Percentiles rank a stretch among this genome's conserved stretches.
Conservation (phyloP, 2,329 filamentous ascomycete genomes). For the Aspergillus hortae region DNA sequence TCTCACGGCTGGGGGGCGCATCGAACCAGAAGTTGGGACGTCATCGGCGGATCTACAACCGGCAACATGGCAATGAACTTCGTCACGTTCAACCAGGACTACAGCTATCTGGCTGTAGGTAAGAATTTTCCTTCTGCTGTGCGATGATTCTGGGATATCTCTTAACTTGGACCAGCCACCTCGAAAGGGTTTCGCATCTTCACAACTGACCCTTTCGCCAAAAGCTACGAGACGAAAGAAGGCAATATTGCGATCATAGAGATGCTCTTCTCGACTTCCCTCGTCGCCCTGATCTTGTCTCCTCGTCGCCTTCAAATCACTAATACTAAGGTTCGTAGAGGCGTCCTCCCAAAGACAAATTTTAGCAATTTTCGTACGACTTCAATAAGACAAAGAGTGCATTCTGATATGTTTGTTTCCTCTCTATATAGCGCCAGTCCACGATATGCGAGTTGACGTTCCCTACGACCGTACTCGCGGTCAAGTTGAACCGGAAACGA, state of each 20-base stretch:
- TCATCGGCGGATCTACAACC: slow-evolving; percentile 6
- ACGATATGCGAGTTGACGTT: slow-evolving; percentile 99
- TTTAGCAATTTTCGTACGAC: slow-evolving; percentile 1
- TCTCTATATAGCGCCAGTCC: slow-evolving; percentile 56
- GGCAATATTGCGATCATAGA: slow-evolving; percentile 94
- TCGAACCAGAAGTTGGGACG: background rate
- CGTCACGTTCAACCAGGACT: slow-evolving; percentile 98
- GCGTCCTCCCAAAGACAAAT: slow-evolving; percentile 4
- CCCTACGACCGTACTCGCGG: slow-evolving; percentile 89
- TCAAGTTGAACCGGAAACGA: slow-evolving; percentile 90
- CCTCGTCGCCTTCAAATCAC: slow-evolving; percentile 91
- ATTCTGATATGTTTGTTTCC: slow-evolving; percentile 12
- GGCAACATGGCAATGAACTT: slow-evolving; percentile 80
- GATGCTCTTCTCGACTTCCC: slow-evolving; percentile 97
- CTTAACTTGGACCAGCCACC: slow-evolving; percentile 59
- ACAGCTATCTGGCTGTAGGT: slow-evolving; percentile 95
- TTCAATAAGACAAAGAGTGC: background rate
- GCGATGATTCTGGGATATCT: slow-evolving; percentile 8
- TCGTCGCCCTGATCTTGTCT: slow-evolving; percentile 89
- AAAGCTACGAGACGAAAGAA: slow-evolving; percentile 91
- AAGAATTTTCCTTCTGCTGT: slow-evolving; percentile 32
- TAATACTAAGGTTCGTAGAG: slow-evolving; percentile 77
- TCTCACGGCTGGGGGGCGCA: background rate
- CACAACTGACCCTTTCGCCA: slow-evolving; percentile 91
- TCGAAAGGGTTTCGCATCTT: slow-evolving; percentile 94